A percentile compares a stretch with the other conserved stretches of the same genome.
These are phyloP conservation scores for Boehmeria nivea DNA, from an alignment of 306 rosid genomes.

Conservation along the genomic window DNA sequence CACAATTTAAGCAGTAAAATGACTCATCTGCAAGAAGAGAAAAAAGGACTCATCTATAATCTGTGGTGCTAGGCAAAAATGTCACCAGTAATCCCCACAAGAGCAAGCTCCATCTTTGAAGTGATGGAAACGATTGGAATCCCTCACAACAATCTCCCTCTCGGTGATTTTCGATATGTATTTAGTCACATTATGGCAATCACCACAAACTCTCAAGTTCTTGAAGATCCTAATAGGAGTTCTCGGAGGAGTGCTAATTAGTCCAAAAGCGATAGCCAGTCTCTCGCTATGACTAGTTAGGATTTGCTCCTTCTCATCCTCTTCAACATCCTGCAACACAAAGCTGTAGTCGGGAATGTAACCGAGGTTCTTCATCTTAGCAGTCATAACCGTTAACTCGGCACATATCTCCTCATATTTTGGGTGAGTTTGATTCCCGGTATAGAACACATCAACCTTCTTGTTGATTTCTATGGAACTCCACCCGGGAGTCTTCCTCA, in stretches of 20 bases:
- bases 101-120: slow-evolving; percentile 47
- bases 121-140: slow-evolving; percentile 49
- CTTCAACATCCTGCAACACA: slow-evolving; percentile 54
- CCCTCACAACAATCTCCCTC: slow-evolving; percentile 48
- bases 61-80: neutral
- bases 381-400: slow-evolving; percentile 31
- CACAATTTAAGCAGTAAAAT: neutral
- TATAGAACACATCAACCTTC: slow-evolving; percentile 44
- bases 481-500: slow-evolving; percentile 49
- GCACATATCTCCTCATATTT: slow-evolving; percentile 36
- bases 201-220: slow-evolving; percentile 49
- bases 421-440: slow-evolving; percentile 42
- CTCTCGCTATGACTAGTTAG: slow-evolving; percentile 42
- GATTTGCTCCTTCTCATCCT: slow-evolving; percentile 48
- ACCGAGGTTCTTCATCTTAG: slow-evolving; percentile 40
- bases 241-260: slow-evolving; percentile 34
- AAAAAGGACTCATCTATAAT: too few relatives aligned
- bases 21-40: too few relatives aligned
- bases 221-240: slow-evolving; percentile 42
- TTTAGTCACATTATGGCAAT: slow-evolving; percentile 38
- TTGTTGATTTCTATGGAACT: slow-evolving; percentile 48
- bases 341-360: slow-evolving; percentile 42
- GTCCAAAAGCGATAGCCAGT: slow-evolving; percentile 41
- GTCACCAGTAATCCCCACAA: slow-evolving; percentile 54
- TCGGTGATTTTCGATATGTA: slow-evolving; percentile 32